These are phyloP conservation scores for Ustilago sp. DNA, from an alignment of 1,284 basidiomycete genomes.

Conservation along the genomic window DNA sequence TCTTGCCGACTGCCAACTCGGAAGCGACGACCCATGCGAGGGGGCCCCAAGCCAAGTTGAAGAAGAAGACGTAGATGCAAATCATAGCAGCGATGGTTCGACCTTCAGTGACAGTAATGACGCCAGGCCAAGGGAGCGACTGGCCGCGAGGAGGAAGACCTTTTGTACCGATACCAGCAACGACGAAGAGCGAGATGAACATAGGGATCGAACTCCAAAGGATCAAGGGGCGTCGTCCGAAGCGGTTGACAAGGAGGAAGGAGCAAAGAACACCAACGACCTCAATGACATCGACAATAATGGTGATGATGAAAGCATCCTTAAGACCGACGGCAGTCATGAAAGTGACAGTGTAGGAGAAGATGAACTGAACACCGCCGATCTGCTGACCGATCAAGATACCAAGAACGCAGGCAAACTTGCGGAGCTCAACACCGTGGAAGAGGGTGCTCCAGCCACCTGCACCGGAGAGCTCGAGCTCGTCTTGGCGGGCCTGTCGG, in stretches of 20 bases:
- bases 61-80: slow-evolving; percentile 71
- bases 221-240: slow-evolving; percentile 71
- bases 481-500: slow-evolving; percentile 70
- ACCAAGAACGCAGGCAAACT: slow-evolving; percentile 71
- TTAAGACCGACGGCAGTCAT: slow-evolving; percentile 63
- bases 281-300: slow-evolving; percentile 68
- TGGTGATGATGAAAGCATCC: slow-evolving; percentile 71
- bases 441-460: slow-evolving; percentile 71
- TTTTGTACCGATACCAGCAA: slow-evolving; percentile 69
- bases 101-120: slow-evolving; percentile 57
- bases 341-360: slow-evolving; percentile 68
- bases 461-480: slow-evolving; percentile 66
- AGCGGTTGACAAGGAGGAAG: slow-evolving; percentile 71
- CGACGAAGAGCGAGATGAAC: slow-evolving; percentile 70
- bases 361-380: slow-evolving; percentile 70
- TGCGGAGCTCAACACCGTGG: slow-evolving; percentile 66
- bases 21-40: slow-evolving; percentile 70
- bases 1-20: slow-evolving; percentile 70
- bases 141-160: slow-evolving; percentile 50
- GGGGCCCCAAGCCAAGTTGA: slow-evolving; percentile 72
- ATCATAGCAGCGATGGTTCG: slow-evolving; percentile 71
- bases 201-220: slow-evolving; percentile 71
- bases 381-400: slow-evolving; percentile 70
- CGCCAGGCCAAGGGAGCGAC: slow-evolving; percentile 48
- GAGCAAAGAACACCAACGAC: slow-evolving; percentile 70